Percentiles rank a stretch among this genome's conserved stretches.
Conservation (phyloP, 495 filamentous ascomycete genomes). For the Daldinia grandis region DNA sequence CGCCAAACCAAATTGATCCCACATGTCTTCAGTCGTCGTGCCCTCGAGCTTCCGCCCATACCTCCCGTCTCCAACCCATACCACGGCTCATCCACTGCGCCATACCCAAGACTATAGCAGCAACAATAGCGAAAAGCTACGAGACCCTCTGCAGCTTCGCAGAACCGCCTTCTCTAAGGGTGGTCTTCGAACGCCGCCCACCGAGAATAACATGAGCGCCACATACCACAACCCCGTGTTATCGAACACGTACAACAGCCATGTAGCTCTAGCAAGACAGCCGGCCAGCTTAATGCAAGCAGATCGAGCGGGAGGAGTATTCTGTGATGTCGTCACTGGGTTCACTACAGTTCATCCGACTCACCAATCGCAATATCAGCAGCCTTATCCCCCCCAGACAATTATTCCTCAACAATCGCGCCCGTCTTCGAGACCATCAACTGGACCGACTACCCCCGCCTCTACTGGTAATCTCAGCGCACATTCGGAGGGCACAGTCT, state of each 20-base stretch:
- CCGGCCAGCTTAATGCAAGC: constrained; percentile 36
- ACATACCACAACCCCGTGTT: constrained; percentile 56
- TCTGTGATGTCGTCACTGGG: constrained; percentile 44
- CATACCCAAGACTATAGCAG: constrained; percentile 3
- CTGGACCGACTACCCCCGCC: constrained; percentile 47
- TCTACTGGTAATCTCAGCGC: constrained; percentile 41
- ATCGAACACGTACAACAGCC: constrained; percentile 52
- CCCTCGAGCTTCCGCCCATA: constrained; percentile 40
- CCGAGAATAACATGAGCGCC: constrained; percentile 58
- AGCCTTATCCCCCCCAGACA: constrained; percentile 21
- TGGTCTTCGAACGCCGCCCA: constrained; percentile 61
- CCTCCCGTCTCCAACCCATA: constrained; percentile 36
- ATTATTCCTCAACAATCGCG: constrained; percentile 33
- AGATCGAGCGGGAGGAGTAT: constrained; percentile 35
- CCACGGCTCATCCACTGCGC: constrained; percentile 17
- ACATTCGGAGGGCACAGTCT: constrained; percentile 38
- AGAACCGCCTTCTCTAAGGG: constrained; percentile 30
- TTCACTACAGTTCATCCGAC: constrained; percentile 34
- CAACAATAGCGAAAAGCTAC: constrained; percentile 15
- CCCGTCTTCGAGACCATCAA: constrained; percentile 43
- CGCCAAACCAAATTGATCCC: constrained; percentile 32
- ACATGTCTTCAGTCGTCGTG: constrained; percentile 45
- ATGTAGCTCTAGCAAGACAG: constrained; percentile 48
- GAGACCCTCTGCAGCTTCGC: constrained; percentile 14
- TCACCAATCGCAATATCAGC: constrained; percentile 33